Evolutionary conservation across 1,139 yeast species (phyloP).

Genomic region (Blastobotrys proliferans): DNA sequence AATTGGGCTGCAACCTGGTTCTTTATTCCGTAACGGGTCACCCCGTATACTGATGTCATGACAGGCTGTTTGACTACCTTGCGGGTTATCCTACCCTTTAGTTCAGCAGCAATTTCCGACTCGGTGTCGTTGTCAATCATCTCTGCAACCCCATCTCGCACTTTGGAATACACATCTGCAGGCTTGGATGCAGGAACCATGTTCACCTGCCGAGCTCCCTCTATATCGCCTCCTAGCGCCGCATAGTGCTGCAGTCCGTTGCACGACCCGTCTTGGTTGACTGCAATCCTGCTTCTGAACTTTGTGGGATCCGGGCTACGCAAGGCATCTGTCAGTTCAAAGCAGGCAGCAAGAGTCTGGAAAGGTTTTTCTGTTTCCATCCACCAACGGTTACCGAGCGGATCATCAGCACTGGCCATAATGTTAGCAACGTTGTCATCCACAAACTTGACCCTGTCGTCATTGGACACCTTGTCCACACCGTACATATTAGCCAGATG

Average conservation of each 20-base stretch:
- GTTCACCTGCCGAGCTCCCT: conserved; percentile 66
- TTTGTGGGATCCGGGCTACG: conserved; percentile 47
- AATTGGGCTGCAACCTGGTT: conserved; percentile 53
- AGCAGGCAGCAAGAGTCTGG: conserved; percentile 62
- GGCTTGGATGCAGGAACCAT: conserved; percentile 41
- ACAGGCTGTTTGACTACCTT: conserved; percentile 91
- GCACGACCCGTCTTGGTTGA: conserved; percentile 74
- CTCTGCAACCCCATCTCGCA: conserved; percentile 50
- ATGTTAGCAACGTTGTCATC: conserved; percentile 49
- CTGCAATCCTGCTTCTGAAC: conserved; percentile 54
- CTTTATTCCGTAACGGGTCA: conserved; percentile 80
- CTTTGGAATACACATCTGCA: conserved; percentile 60
- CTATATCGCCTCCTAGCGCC: conserved; percentile 66
- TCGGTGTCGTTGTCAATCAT: conserved; percentile 46
- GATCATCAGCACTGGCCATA: conserved; percentile 48
- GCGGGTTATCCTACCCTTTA: conserved; percentile 62
- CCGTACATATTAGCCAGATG: conserved; percentile 69
- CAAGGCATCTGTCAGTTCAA: conserved; percentile 55
- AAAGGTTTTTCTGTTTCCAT: conserved; percentile 61
- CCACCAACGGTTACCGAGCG: conserved; percentile 53
- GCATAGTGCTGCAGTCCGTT: conserved; percentile 76
- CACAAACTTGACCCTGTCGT: conserved; percentile 50
- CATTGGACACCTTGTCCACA: conserved; percentile 53
- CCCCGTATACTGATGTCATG: conserved; percentile 96
- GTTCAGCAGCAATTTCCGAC: conserved; percentile 41